A percentile compares a stretch with the other conserved stretches of the same genome.
Conservation (phyloP, 192 early-diverging fungal species). For the Chytriomyces hyalinus region DNA sequence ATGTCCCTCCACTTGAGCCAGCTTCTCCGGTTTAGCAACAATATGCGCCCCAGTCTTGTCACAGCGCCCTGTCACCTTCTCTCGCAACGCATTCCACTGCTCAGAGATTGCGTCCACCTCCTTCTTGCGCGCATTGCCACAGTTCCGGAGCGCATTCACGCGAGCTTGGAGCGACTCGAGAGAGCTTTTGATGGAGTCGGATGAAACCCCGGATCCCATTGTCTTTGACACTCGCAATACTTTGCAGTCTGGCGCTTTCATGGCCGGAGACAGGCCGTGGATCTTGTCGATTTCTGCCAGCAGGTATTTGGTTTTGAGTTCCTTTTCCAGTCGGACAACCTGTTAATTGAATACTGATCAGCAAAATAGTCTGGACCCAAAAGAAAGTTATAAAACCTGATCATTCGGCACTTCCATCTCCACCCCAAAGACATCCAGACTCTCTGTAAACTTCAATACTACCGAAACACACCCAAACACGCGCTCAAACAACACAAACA, state of each 20-base stretch:
- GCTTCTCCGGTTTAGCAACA: conserved; percentile 9
- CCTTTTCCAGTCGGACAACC: conserved; percentile 39
- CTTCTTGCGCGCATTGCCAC: conserved; percentile 29
- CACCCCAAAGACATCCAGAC: conserved; percentile 50
- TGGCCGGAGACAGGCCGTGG: conserved; percentile 14
- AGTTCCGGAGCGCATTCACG: conserved; percentile 39
- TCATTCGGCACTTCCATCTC: conserved; percentile 56
- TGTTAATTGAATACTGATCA: neutral
- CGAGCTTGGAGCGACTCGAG: conserved; percentile 42
- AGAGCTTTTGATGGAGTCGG: conserved; percentile 33
- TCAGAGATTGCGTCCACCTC: conserved; percentile 49
- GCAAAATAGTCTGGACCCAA: neutral
- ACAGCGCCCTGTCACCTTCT: conserved; percentile 34
- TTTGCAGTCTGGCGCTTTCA: conserved; percentile 31
- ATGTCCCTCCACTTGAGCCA: conserved; percentile 35
- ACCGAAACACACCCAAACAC: conserved; percentile 51
- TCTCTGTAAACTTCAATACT: conserved; percentile 52
- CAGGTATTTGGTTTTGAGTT: conserved; percentile 45
- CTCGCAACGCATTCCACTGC: conserved; percentile 35
- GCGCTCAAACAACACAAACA: conserved; percentile 53
- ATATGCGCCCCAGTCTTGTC: conserved; percentile 30
- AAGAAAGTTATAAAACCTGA: conserved; percentile 35
- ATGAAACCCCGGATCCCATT: conserved; percentile 35
- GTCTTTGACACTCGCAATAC: conserved; percentile 45
- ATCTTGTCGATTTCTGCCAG: conserved; percentile 46